phyloP scores from a whole-genome alignment of 1,284 basidiomycete species.

The Rhodotorula sp. region DNA sequence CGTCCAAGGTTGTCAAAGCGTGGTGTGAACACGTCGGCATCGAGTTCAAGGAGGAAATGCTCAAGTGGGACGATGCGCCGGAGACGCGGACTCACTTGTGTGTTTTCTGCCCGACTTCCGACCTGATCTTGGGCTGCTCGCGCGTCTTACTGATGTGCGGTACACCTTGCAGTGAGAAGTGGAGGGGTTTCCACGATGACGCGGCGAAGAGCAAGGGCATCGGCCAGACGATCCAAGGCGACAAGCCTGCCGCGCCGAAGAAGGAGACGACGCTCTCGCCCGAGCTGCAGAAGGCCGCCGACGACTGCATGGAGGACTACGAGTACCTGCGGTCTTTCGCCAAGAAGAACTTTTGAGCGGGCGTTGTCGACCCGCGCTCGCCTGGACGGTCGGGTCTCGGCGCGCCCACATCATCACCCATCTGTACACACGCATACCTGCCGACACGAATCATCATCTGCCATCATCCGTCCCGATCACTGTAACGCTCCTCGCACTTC shows the following conservation, averaged over 20 bases:
- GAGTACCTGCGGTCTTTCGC: conserved; percentile 39
- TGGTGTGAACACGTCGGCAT: conserved; percentile 42
- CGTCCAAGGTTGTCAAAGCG: conserved; percentile 33
- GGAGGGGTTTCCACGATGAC: conserved; percentile 40
- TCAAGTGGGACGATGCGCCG: conserved; percentile 41
- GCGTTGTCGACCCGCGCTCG: too few species aligned
- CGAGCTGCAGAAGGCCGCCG: conserved; percentile 38
- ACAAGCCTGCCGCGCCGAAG: conserved; percentile 8
- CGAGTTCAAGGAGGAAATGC: conserved; percentile 38
- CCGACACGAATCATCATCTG: too few species aligned
- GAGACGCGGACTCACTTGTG: conserved; percentile 40
- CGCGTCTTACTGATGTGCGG: background rate
- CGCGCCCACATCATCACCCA: too few species aligned
- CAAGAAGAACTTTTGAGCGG: conserved; percentile 14
- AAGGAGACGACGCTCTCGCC: conserved; percentile 17
- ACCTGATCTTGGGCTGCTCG: too few species aligned
- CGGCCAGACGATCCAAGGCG: conserved; percentile 11
- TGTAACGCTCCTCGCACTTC: too few species aligned
- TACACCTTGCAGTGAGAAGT: conserved; percentile 14
- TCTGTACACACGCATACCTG: too few species aligned
- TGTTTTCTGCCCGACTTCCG: background rate
- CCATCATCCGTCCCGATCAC: too few species aligned
- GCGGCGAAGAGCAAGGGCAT: conserved; percentile 19
- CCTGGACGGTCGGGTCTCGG: too few species aligned
- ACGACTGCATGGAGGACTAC: conserved; percentile 41